These are phyloP conservation scores for Rhizophagus prolifer DNA, from an alignment of 192 early-diverging fungal species.

Conservation along the genomic window DNA sequence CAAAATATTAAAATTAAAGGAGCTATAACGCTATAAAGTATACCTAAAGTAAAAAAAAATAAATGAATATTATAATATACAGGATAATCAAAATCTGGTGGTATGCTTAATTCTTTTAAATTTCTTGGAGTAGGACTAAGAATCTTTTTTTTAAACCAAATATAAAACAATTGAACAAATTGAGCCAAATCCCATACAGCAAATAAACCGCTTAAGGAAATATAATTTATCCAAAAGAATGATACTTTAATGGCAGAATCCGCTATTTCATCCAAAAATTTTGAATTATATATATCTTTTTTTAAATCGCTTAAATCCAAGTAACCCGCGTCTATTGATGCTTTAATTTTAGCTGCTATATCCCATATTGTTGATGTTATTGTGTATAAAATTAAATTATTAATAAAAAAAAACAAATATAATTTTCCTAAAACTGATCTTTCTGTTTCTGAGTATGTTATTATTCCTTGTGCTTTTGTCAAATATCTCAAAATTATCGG, in stretches of 20 bases:
- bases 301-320: slow-evolving; percentile 28
- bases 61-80: slow-evolving; percentile 65
- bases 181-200: slow-evolving; percentile 73
- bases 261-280: slow-evolving; percentile 45
- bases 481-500: slow-evolving; percentile 62
- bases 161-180: slow-evolving; percentile 52
- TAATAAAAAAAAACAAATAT: slow-evolving; percentile 74
- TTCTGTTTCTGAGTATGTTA: slow-evolving; percentile 68
- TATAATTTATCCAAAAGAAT: slow-evolving; percentile 76
- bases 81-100: slow-evolving; percentile 73
- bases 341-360: slow-evolving; percentile 33
- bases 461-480: slow-evolving; percentile 66
- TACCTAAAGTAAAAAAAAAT: slow-evolving; percentile 70
- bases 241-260: slow-evolving; percentile 46
- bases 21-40: slow-evolving; percentile 70
- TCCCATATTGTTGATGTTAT: slow-evolving; percentile 37
- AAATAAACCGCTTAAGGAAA: slow-evolving; percentile 63
- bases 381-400: slow-evolving; percentile 71
- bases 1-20: slow-evolving; percentile 69
- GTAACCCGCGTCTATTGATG: slow-evolving; percentile 6
- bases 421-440: slow-evolving; percentile 69
- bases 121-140: slow-evolving; percentile 67
- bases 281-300: slow-evolving; percentile 28
- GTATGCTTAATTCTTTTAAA: slow-evolving; percentile 61
- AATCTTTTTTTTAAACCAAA: slow-evolving; percentile 57